These are phyloP conservation scores for Leucoagaricus sp. DNA, from an alignment of 1,284 basidiomycete genomes.

Conservation along the genomic window DNA sequence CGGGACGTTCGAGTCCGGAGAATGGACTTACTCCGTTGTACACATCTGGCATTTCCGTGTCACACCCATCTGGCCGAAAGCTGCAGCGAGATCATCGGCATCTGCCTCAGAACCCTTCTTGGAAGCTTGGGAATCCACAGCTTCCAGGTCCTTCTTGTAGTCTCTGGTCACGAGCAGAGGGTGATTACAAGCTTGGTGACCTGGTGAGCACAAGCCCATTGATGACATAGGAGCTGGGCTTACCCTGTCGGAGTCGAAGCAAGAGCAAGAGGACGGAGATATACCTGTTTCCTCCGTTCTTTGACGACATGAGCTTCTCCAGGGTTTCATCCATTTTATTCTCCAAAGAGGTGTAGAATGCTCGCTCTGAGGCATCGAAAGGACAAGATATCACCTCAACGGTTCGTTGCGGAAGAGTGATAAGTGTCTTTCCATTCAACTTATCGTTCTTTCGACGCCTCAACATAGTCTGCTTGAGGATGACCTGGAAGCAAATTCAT, in stretches of 20 bases:
- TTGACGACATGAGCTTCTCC: constrained; percentile 61
- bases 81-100: constrained; percentile 75
- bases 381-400: constrained; percentile 75
- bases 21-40: constrained; percentile 56
- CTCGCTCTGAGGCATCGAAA: constrained; percentile 74
- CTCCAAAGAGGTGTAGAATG: constrained; percentile 84
- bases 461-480: constrained; percentile 89
- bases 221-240: constrained; percentile 18
- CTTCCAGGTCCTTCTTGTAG: constrained; percentile 71
- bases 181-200: constrained; percentile 79
- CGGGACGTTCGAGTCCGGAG: constrained; percentile 1
- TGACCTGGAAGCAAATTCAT: constrained; percentile 48
- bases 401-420: constrained; percentile 78
- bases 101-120: constrained; percentile 58
- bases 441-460: constrained; percentile 84
- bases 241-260: constrained; percentile 87
- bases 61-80: constrained; percentile 75
- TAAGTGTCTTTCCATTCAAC: constrained; percentile 84
- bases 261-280: constrained; percentile 86
- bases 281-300: constrained; percentile 64
- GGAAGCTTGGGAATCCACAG: constrained; percentile 61
- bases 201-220: constrained; percentile 3
- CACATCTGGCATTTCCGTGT: constrained; percentile 77
- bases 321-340: constrained; percentile 73
- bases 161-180: constrained; percentile 80